Conservation (phyloP, 106 monocot species). For the Platanthera zijinensis region DNA sequence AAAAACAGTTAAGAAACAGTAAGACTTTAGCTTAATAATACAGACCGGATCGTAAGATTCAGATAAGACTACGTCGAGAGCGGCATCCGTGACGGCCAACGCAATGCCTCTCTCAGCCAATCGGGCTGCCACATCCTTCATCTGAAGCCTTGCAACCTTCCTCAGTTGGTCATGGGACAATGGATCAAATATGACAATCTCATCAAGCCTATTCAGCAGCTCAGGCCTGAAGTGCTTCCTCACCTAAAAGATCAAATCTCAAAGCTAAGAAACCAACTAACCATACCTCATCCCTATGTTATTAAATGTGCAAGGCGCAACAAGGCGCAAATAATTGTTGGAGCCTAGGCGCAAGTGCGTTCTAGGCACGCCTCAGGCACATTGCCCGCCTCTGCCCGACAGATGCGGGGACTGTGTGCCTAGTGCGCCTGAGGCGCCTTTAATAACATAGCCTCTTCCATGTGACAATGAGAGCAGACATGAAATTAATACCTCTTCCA, state of each 20-base stretch:
- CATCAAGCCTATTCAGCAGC: constrained; percentile 59
- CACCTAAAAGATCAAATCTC: constrained; percentile 17
- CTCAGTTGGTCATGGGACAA: constrained; percentile 63
- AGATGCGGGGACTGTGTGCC: too few relatives aligned
- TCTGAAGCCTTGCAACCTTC: constrained; percentile 63
- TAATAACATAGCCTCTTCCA: too few relatives aligned
- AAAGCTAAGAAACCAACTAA: not conserved
- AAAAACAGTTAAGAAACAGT: not conserved
- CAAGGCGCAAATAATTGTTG: too few relatives aligned
- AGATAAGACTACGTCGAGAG: constrained; percentile 43
- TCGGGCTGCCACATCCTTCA: constrained; percentile 54
- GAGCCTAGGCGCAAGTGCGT: not conserved
- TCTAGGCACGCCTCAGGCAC: not conserved
- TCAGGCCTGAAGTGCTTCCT: constrained; percentile 62
- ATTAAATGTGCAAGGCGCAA: too few relatives aligned
- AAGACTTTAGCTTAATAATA: not conserved
- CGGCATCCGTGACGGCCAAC: constrained; percentile 51
- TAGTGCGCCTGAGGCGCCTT: too few relatives aligned
- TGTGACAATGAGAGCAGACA: not conserved
- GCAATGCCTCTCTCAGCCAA: constrained; percentile 57
- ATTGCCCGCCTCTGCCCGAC: too few relatives aligned
- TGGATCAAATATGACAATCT: constrained; percentile 71
- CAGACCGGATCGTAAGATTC: constrained; percentile 68
- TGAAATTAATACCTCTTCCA: constrained; percentile 35
- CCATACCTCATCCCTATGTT: not conserved